Percentiles rank a stretch among this genome's conserved stretches.
These are phyloP conservation scores for Phytophthora syringae DNA, from an alignment of 352 stramenopile genomes.

Conservation along the genomic window DNA sequence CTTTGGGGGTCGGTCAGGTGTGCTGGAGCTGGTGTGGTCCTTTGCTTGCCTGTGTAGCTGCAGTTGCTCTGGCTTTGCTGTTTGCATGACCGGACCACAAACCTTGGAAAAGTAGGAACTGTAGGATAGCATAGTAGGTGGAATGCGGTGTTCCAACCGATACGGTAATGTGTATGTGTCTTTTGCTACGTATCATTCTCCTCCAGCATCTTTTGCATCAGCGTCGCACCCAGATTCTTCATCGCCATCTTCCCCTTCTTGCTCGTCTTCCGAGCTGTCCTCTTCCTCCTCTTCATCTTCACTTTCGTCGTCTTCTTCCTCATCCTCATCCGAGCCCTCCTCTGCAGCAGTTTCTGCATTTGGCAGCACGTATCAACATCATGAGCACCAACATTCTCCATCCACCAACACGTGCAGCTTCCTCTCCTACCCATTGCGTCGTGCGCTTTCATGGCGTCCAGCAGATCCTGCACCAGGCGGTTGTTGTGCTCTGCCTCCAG, in stretches of 20 bases:
- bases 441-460: slow-evolving; percentile 69
- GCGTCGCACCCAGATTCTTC: slow-evolving; percentile 30
- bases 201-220: slow-evolving; percentile 27
- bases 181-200: slow-evolving; percentile 19
- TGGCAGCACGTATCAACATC: background rate
- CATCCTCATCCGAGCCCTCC: slow-evolving; percentile 33
- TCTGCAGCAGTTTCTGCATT: slow-evolving; percentile 32
- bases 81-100: slow-evolving; percentile 10
- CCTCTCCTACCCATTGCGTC: slow-evolving; percentile 45
- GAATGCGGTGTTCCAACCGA: background rate
- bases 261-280: slow-evolving; percentile 21
- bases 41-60: slow-evolving; percentile 24
- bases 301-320: slow-evolving; percentile 54
- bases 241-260: slow-evolving; percentile 17
- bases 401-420: background rate
- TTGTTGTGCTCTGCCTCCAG: slow-evolving; percentile 67
- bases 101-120: slow-evolving; percentile 22
- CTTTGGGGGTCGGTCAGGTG: slow-evolving; percentile 8
- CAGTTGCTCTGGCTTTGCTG: slow-evolving; percentile 17
- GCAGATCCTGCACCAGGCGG: slow-evolving; percentile 64
- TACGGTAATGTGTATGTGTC: slow-evolving; percentile 12
- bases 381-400: background rate
- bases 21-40: slow-evolving; percentile 36
- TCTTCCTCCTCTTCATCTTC: slow-evolving; percentile 53
- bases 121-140: slow-evolving; percentile 34